These are phyloP conservation scores for Cymbopogon citratus DNA, from an alignment of 176 grass and related monocot species.

Conservation along the genomic window DNA sequence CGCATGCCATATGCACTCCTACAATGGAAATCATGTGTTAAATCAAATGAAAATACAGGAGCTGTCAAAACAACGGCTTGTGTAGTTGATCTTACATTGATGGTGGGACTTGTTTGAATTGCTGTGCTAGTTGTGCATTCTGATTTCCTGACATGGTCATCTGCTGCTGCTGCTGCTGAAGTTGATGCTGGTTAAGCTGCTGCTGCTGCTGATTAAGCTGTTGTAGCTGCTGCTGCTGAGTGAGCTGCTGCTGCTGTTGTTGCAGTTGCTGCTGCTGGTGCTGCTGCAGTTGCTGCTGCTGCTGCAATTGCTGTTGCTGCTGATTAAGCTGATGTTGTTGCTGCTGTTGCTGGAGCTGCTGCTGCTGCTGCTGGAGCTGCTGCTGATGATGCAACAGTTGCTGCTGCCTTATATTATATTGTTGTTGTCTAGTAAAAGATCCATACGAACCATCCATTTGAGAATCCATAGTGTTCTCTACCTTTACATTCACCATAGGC, in stretches of 20 bases:
- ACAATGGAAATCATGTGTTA: background rate
- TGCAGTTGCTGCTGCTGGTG: constrained; percentile 29
- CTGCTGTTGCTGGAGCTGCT: constrained; percentile 35
- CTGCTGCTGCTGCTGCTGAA: constrained; percentile 44
- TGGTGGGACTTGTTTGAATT: constrained; percentile 57
- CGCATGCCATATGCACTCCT: constrained; percentile 80
- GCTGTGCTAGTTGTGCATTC: constrained; percentile 50
- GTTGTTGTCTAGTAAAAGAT: constrained; percentile 46
- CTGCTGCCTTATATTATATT: constrained; percentile 50
- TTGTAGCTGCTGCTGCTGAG: constrained; percentile 30
- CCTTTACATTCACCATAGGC: constrained; percentile 66
- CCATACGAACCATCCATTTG: constrained; percentile 45
- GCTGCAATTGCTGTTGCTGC: constrained; percentile 42
- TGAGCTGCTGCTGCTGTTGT: constrained; percentile 4
- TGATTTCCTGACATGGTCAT: constrained; percentile 39
- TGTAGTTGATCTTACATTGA: constrained; percentile 48
- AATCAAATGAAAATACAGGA: background rate
- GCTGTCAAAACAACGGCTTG: background rate
- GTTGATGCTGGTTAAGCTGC: background rate
- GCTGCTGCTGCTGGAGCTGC: constrained; percentile 32
- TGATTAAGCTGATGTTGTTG: constrained; percentile 21
- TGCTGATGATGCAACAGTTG: constrained; percentile 32
- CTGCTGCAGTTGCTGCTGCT: constrained; percentile 30
- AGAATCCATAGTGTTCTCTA: constrained; percentile 78
- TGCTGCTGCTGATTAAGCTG: too few relatives aligned